These are phyloP conservation scores for Camelina laxa DNA, from an alignment of 345 rosid genomes.

Conservation along the genomic window DNA sequence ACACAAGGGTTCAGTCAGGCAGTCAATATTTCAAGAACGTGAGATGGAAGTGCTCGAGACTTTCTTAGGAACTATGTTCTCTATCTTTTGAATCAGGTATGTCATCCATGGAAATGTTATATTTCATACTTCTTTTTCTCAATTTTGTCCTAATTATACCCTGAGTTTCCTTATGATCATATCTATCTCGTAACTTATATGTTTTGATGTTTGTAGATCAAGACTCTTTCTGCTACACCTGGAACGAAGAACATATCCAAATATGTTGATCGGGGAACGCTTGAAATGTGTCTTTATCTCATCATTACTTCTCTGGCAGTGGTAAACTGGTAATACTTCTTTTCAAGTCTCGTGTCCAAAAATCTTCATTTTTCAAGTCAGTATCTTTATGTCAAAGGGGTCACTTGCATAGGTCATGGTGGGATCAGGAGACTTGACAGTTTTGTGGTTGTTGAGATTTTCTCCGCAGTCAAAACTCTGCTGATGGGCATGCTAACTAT, in stretches of 20 bases:
- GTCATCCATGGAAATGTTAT: conserved; percentile 37
- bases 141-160: conserved; percentile 1
- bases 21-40: conserved; percentile 33
- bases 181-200: conserved; percentile 30
- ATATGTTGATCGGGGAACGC: conserved; percentile 84
- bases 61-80: conserved; percentile 79
- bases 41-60: conserved; percentile 84
- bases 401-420: conserved; percentile 80
- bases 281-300: conserved; percentile 92
- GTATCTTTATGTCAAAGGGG: conserved; percentile 32
- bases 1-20: too few species aligned
- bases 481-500: conserved; percentile 87
- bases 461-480: conserved; percentile 72
- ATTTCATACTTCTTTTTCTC: conserved; percentile 15
- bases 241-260: conserved; percentile 72
- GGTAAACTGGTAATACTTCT: conserved; percentile 72
- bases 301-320: conserved; percentile 84
- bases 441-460: conserved; percentile 83
- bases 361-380: conserved; percentile 24
- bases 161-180: conserved; percentile 10
- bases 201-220: conserved; percentile 62
- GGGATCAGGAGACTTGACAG: conserved; percentile 90
- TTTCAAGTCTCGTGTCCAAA: conserved; percentile 5
- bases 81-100: conserved; percentile 88
- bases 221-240: conserved; percentile 65